phyloP scores from a whole-genome alignment of 1,139 yeast species.

The Yamadazyma trypodendri region DNA sequence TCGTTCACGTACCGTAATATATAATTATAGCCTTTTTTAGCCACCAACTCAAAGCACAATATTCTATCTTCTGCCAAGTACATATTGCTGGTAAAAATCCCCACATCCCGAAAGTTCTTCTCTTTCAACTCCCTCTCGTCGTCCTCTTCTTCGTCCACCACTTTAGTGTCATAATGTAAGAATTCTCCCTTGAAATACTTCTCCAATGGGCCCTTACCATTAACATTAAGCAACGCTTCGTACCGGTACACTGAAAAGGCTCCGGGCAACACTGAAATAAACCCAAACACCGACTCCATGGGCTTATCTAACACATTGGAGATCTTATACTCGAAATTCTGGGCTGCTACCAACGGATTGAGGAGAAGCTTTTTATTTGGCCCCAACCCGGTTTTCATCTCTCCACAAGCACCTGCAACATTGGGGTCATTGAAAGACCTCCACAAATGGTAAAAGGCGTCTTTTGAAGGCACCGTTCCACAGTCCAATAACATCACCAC shows the following conservation, averaged over 20 bases:
- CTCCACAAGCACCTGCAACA: slow-evolving; percentile 92
- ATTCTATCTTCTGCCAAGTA: slow-evolving; percentile 85
- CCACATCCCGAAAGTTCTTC: slow-evolving; percentile 47
- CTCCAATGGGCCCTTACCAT: slow-evolving; percentile 71
- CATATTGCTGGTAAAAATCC: slow-evolving; percentile 80
- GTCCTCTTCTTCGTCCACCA: slow-evolving; percentile 32
- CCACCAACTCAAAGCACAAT: slow-evolving; percentile 77
- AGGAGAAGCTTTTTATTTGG: slow-evolving; percentile 50
- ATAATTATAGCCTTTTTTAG: slow-evolving; percentile 63
- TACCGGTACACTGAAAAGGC: slow-evolving; percentile 85
- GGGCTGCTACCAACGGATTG: slow-evolving; percentile 82
- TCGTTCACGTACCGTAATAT: slow-evolving; percentile 68
- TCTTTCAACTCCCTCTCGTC: slow-evolving; percentile 45
- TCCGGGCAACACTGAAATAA: slow-evolving; percentile 80
- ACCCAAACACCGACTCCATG: slow-evolving; percentile 79
- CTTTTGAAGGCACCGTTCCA: slow-evolving; percentile 73
- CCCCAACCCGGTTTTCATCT: slow-evolving; percentile 70
- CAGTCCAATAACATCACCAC: slow-evolving; percentile 75
- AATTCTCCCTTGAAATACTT: slow-evolving; percentile 80
- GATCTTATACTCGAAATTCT: slow-evolving; percentile 80
- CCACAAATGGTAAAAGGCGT: slow-evolving; percentile 78
- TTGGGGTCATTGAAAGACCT: slow-evolving; percentile 66
- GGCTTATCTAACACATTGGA: slow-evolving; percentile 83
- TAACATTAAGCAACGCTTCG: slow-evolving; percentile 63
- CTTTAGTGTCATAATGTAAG: slow-evolving; percentile 49